Evolutionary conservation across 495 filamentous ascomycete genomes (phyloP), one percentile per base, ranked within the genome.

Genomic region (Aspergillus cristatus): DNA sequence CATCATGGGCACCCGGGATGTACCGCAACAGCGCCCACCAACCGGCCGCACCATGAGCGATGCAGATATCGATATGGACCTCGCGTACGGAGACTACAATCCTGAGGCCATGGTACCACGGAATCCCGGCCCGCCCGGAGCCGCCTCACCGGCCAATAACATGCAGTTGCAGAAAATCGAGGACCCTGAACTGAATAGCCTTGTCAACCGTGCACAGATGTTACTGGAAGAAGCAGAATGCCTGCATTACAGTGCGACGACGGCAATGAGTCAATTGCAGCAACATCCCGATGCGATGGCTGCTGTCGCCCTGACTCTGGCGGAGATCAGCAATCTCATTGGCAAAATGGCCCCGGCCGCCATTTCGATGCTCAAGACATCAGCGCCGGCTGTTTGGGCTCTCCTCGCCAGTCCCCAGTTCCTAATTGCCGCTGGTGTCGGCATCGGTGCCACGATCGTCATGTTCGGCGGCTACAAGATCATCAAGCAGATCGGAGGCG

Each of bases 381-480:
- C 78, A 6, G 84, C 86, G 35, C 91, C 91, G 0, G 75, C 81
- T 10, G 75, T 95, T 22, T 90, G 94, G 46, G 87, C 82, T 1
- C 67, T 98, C n/a, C 73, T 98, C 1, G 76, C 81, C 12, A 82
- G 77, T 39, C 91, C 91, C 12, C 85, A 98, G 53, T 98, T 98
- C 53, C 68, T 94, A 24, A 94, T 98, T 44, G 84, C 90, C 14
- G 85, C 84, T 12, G 85, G 91, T 14, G 77, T 96, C 16, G 88
- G 83, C 0, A 76, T 93, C 0, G 89, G 88, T 11, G 82, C 90
- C 11, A 96, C 88, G 0, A 78, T 98, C 3, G 81, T 98, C 47
- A 88, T 91, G 63, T 79, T 98, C 37, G 91, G 91, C 28, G 91
- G 91, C 11, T 95, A 84, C 74, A 95, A 91, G 67, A 95, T 98